Conservation (phyloP, 169 alveolate species). For the Cardiosporidium cionae region DNA sequence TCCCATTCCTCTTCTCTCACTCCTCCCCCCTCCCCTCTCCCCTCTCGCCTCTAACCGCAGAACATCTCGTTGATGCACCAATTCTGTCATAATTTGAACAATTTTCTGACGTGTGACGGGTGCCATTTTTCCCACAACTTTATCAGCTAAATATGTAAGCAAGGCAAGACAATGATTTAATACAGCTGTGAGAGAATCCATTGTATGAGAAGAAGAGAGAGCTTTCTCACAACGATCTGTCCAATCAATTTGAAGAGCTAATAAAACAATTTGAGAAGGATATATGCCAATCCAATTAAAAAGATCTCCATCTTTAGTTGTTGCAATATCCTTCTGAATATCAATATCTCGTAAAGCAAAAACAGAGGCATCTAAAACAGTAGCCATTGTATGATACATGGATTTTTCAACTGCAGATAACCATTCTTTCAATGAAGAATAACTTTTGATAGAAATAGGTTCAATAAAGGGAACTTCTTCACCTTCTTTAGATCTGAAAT, state of each 20-base stretch:
- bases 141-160: constrained; percentile 72
- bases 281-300: constrained; percentile 54
- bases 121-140: constrained; percentile 75
- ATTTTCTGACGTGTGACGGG: constrained; percentile 76
- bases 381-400: constrained; percentile 68
- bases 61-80: constrained; percentile 93
- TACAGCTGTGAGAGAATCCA: constrained; percentile 17
- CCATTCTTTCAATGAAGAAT: constrained; percentile 80
- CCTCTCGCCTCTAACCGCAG: constrained; percentile 40
- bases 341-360: background rate
- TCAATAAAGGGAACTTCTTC: constrained; percentile 65
- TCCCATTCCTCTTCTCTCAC: background rate
- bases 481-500: constrained; percentile 26
- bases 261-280: constrained; percentile 73
- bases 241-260: constrained; percentile 75
- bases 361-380: constrained; percentile 4
- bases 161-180: constrained; percentile 40
- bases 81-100: constrained; percentile 87
- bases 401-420: constrained; percentile 64
- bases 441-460: constrained; percentile 57
- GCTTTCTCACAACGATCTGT: constrained; percentile 65
- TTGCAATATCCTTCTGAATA: background rate
- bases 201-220: constrained; percentile 15
- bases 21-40: background rate
- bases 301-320: constrained; percentile 17